These are phyloP conservation scores for Prototheca wickerhamii DNA, from an alignment of 163 green algal species.

Conservation along the genomic window DNA sequence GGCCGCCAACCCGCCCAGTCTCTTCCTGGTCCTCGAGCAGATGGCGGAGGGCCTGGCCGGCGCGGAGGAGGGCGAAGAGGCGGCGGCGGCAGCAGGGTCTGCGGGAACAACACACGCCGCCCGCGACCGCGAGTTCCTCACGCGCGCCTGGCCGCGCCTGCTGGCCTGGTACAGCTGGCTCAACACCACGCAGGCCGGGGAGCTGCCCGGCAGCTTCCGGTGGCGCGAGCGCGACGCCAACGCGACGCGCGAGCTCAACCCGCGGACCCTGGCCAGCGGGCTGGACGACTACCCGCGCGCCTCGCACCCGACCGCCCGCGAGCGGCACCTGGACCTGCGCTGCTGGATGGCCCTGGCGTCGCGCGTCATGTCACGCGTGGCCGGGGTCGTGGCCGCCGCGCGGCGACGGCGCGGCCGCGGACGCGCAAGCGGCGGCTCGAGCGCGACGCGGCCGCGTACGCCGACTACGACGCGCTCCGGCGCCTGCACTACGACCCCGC, in stretches of 20 bases:
- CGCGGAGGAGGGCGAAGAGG: conserved; percentile 1
- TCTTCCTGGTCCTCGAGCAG: conserved; percentile 71
- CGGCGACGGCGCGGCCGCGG: background rate
- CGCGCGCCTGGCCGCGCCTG: conserved; percentile 63
- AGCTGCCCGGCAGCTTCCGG: conserved; percentile 49
- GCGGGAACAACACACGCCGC: too few relatives aligned
- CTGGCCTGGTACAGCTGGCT: conserved; percentile 83
- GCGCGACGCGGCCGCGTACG: conserved; percentile 18
- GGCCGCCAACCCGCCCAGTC: conserved; percentile 84
- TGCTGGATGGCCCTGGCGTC: conserved; percentile 83
- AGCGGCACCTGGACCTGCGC: conserved; percentile 87
- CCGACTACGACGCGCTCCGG: conserved; percentile 45
- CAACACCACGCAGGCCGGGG: conserved; percentile 61
- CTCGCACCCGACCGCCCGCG: conserved; percentile 70
- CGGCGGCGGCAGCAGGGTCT: conserved; percentile 2
- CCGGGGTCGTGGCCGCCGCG: conserved; percentile 4
- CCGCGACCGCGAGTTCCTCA: conserved; percentile 39
- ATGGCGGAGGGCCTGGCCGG: conserved; percentile 29
- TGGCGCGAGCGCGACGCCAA: conserved; percentile 59
- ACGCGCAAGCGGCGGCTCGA: conserved; percentile 25
- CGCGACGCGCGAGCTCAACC: conserved; percentile 73
- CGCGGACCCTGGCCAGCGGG: conserved; percentile 81
- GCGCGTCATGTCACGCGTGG: conserved; percentile 44
- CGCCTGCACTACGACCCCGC: conserved; percentile 57
- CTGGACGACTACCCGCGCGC: conserved; percentile 90